phyloP scores from a whole-genome alignment of 2,329 filamentous ascomycete genomes.

The Nothophaeocryptopus gaeumannii region DNA sequence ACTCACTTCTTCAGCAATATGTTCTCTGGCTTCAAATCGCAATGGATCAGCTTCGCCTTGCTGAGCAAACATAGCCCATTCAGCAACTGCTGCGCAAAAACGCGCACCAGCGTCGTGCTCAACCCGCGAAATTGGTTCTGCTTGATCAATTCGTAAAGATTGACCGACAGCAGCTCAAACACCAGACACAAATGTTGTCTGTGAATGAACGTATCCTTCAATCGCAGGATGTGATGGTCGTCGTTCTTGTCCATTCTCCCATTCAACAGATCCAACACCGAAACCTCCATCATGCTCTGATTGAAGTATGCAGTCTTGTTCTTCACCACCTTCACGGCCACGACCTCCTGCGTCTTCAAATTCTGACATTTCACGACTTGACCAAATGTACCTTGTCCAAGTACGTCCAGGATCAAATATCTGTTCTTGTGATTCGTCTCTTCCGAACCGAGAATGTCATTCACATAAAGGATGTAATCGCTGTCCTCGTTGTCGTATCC shows the following conservation, averaged over 20 bases:
- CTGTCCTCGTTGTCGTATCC: constrained; percentile 99
- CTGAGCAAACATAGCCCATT: constrained; percentile 90
- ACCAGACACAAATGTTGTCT: constrained; percentile 94
- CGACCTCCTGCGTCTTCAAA: constrained; percentile 94
- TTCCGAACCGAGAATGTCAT: constrained; percentile 95
- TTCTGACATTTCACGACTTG: constrained; percentile 99
- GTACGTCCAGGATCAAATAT: constrained; percentile 93
- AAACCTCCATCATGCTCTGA: constrained; percentile 99
- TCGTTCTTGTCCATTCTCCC: constrained; percentile 99
- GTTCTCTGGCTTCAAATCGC: constrained; percentile 96
- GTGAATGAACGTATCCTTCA: constrained; percentile 98
- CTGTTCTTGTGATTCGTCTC: constrained; percentile 99
- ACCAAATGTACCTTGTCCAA: constrained; percentile 95
- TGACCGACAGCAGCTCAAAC: constrained; percentile 94
- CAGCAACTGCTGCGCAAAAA: constrained; percentile 94
- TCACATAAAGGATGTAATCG: constrained; percentile 98
- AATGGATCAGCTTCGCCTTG: constrained; percentile 95
- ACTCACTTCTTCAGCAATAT: constrained; percentile 88
- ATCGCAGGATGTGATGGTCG: constrained; percentile 87
- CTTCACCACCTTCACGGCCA: constrained; percentile 98
- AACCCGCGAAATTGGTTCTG: constrained; percentile 98
- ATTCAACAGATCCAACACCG: constrained; percentile 92
- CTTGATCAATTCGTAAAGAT: constrained; percentile 97
- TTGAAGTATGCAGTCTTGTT: constrained; percentile 99
- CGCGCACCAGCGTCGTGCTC: constrained; percentile 92